These are phyloP conservation scores for Mycosphaerella arachidis DNA, from an alignment of 2,329 filamentous ascomycete genomes.

Conservation along the genomic window DNA sequence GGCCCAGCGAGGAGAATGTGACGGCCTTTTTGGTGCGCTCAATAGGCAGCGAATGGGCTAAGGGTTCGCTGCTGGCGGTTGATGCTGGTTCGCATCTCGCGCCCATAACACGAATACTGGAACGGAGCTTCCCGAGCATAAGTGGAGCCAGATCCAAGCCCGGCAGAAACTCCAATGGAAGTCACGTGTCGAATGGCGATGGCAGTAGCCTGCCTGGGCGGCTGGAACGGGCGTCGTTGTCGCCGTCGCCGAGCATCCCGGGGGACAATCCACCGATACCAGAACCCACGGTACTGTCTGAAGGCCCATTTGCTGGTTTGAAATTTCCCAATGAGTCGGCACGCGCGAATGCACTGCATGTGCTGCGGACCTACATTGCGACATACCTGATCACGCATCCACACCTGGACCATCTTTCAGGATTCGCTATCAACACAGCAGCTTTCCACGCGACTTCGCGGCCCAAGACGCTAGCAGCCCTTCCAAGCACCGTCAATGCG, in stretches of 20 bases:
- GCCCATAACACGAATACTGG: constrained; percentile 74
- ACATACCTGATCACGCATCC: constrained; percentile 92
- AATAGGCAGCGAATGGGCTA: constrained; percentile 70
- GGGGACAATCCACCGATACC: constrained; percentile 21
- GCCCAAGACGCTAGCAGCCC: constrained; percentile 79
- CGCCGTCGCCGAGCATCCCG: constrained; percentile 3
- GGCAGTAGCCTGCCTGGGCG: background rate
- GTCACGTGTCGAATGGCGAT: constrained; percentile 12
- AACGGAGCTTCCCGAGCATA: constrained; percentile 49
- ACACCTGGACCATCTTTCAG: constrained; percentile 91
- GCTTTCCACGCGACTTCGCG: constrained; percentile 69
- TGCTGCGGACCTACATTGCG: constrained; percentile 75
- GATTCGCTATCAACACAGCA: constrained; percentile 89
- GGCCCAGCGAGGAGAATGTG: constrained; percentile 82
- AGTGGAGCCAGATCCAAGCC: constrained; percentile 17
- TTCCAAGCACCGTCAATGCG: constrained; percentile 84
- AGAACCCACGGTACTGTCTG: constrained; percentile 50
- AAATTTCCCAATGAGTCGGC: constrained; percentile 62
- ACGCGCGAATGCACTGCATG: constrained; percentile 72
- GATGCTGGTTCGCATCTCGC: constrained; percentile 89
- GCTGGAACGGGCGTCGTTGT: background rate
- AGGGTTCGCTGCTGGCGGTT: constrained; percentile 80
- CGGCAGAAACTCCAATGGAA: constrained; percentile 10
- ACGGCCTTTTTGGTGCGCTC: constrained; percentile 88
- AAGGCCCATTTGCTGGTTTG: constrained; percentile 76